Base-by-base conservation (phyloP, 208 protist species). In the Balamuthia mandrillaris region DNA sequence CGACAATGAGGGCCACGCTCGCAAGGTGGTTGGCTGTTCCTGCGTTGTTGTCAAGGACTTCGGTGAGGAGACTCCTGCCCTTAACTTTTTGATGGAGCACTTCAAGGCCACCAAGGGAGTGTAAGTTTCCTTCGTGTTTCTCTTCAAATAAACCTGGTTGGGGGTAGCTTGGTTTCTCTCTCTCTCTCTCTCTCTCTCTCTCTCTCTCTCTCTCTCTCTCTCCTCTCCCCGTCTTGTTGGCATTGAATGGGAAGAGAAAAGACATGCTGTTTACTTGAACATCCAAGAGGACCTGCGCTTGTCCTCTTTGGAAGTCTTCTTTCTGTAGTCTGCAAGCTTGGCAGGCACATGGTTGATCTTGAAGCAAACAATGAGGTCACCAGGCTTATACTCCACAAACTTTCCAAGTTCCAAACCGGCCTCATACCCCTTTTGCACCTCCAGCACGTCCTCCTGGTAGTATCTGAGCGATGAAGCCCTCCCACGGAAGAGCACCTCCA, bases 21-120 rank as follows among this genome's bases (percentile, higher is more conserved):
- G 93, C 84, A 96, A 96, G 93, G 87, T 96, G 37, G 91, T 95
- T 56, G 81, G 66, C 60, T 95, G 92, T 89, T 94, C 92, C 42
- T 94, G 81, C 65, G 85, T 88, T 49, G 94, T 92, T 58, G 81
- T 96, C 51, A 91, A 79, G 12, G 74, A 90, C 27, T 95, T 81
- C 66, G 92, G 92, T 56, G 90, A 94, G 83, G 78, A 92, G 78
- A 91, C 88, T n/a, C 68, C 89, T 12, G 93, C 91, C 24, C 88
- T 91, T 60, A 66, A 86, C 45, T 79, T 92, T 33, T 72, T 95
- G 29, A 81, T 93, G 61, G 88, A 94, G 27, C 86, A 91, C 75
- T 61, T 95, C 81, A 86, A 90, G 70, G 87, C 58, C 61, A 81
- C 88, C 81, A 79, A 81, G 61, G 47, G 47, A 24, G 47, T 21